Percentiles rank a stretch among this genome's conserved stretches.
These are phyloP conservation scores for Fusarium napiforme DNA, from an alignment of 2,329 filamentous ascomycete genomes.

Conservation along the genomic window DNA sequence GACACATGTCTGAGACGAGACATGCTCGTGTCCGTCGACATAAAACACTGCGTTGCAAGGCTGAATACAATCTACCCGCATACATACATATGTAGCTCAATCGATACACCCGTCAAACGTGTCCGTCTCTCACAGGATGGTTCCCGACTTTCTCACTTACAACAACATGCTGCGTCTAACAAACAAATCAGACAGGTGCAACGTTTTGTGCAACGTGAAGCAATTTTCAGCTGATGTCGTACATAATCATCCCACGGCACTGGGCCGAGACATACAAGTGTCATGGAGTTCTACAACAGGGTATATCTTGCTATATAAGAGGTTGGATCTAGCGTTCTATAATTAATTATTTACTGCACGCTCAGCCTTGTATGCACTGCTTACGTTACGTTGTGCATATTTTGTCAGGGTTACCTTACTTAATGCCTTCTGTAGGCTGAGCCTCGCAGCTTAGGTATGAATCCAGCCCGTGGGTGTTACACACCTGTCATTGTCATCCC, in stretches of 20 bases:
- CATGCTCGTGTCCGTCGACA: constrained; percentile 2
- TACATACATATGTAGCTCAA: not conserved
- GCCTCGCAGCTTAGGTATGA: constrained; percentile 34
- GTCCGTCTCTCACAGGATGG: constrained; percentile 22
- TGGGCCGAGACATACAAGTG: constrained; percentile 1
- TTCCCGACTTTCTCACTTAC: not conserved
- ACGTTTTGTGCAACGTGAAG: constrained; percentile 10
- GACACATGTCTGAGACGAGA: not conserved
- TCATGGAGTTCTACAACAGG: not conserved
- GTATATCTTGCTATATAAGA: not conserved
- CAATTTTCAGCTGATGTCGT: not conserved
- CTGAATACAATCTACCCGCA: constrained; percentile 1
- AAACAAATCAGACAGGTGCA: constrained; percentile 18
- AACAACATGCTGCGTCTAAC: constrained; percentile 5
- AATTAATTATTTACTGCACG: constrained; percentile 1
- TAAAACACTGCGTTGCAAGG: constrained; percentile 12
- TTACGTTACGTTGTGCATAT: constrained; percentile 26
- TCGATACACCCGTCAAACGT: constrained; percentile 27
- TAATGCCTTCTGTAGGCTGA: constrained; percentile 11
- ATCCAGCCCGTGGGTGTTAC: constrained; percentile 22
- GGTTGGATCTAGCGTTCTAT: not conserved
- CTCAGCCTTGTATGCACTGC: constrained; percentile 26
- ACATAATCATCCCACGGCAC: not conserved
- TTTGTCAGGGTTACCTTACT: not conserved
- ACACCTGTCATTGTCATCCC: constrained; percentile 23